phyloP scores from a whole-genome alignment of 495 filamentous ascomycete genomes.

The Trichoderma parareesei region DNA sequence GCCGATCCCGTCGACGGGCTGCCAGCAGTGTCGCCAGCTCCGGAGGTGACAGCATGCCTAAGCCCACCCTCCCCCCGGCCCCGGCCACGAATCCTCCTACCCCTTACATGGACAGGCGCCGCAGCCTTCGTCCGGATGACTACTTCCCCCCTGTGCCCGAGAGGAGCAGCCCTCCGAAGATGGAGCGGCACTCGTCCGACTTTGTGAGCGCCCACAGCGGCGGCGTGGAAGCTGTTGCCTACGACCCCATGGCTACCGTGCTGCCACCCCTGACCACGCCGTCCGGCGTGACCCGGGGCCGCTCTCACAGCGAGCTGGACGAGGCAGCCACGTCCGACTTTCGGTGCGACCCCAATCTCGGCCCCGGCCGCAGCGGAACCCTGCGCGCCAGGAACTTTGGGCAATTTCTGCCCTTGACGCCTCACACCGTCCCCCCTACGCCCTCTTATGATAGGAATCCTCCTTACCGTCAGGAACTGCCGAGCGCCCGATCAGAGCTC shows the following conservation, averaged over 20 bases:
- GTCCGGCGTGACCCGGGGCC: conserved; percentile 50
- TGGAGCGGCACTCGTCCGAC: background rate
- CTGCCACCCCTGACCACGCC: conserved; percentile 15
- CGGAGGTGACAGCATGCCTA: conserved; percentile 29
- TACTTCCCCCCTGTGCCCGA: conserved; percentile 42
- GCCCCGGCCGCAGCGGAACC: background rate
- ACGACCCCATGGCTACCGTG: conserved; percentile 11
- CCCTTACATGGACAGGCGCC: conserved; percentile 44
- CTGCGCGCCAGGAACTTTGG: background rate
- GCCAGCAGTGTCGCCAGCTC: conserved; percentile 54
- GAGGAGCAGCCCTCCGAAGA: background rate
- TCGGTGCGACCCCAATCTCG: background rate
- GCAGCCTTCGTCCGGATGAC: conserved; percentile 67
- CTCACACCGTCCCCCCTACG: conserved; percentile 37
- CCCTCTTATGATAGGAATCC: conserved; percentile 35
- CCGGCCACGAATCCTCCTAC: conserved; percentile 24
- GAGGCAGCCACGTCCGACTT: background rate
- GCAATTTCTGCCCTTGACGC: conserved; percentile 31
- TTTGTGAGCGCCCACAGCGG: background rate
- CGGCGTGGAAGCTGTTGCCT: background rate
- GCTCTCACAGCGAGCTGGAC: conserved; percentile 38
- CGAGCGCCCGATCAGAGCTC: conserved; percentile 33
- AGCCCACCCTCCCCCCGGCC: background rate
- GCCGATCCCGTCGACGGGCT: conserved; percentile 42
- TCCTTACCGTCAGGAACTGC: conserved; percentile 10